Conservation (phyloP, 345 rosid genomes). For the Fremontodendron californicum region DNA sequence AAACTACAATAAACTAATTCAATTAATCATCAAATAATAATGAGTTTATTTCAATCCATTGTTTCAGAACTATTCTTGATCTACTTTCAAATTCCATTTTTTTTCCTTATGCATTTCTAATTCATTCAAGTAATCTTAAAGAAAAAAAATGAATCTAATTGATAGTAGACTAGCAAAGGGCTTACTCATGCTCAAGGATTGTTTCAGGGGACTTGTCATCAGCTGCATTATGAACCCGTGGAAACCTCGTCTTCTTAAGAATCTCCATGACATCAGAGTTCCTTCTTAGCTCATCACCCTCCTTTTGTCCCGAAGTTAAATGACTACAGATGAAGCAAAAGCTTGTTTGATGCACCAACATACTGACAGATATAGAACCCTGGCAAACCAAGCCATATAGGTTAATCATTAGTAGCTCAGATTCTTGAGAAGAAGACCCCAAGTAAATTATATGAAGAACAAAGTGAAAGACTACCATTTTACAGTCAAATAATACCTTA, state of each 20-base stretch:
- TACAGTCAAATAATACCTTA: conserved; percentile 52
- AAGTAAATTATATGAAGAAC: not conserved
- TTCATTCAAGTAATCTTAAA: not conserved
- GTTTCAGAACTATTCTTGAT: not conserved
- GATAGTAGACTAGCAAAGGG: conserved; percentile 7
- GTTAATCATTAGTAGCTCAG: conserved; percentile 4
- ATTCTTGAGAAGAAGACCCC: not conserved
- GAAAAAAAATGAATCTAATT: not conserved
- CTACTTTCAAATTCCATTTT: no score
- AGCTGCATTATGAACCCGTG: conserved; percentile 50
- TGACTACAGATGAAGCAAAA: conserved; percentile 94
- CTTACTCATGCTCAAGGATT: conserved; percentile 96
- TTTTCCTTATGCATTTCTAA: not conserved
- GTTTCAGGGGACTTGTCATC: conserved; percentile 88
- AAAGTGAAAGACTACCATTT: not conserved
- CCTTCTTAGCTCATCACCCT: conserved; percentile 87
- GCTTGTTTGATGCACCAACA: conserved; percentile 88
- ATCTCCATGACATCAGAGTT: conserved; percentile 97
- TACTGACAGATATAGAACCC: conserved; percentile 97
- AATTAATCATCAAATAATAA: not conserved
- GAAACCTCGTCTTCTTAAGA: conserved; percentile 91
- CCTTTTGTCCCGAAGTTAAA: conserved; percentile 96
- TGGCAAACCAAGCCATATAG: conserved; percentile 33
- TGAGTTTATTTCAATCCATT: not conserved
- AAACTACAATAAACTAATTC: not conserved